Evolutionary conservation across 805 yeast genomes (phyloP).

Genomic region (Huiozyma naganishii): DNA sequence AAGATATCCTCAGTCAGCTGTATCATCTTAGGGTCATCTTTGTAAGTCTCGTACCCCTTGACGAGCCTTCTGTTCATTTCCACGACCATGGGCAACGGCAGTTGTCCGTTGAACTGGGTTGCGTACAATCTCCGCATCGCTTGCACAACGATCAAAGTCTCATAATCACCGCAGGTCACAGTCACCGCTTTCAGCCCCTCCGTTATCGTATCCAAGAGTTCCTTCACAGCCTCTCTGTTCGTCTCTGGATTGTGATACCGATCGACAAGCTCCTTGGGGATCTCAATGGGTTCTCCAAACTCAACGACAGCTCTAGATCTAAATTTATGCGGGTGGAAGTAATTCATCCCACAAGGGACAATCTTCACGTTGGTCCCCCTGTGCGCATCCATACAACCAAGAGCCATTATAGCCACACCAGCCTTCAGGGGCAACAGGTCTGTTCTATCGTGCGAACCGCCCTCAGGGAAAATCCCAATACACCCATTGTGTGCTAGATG

Average conservation of each 20-base stretch:
- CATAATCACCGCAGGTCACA: constrained; percentile 80
- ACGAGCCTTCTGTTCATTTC: constrained; percentile 87
- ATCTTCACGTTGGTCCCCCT: constrained; percentile 71
- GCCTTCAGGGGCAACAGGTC: constrained; percentile 86
- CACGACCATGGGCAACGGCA: constrained; percentile 75
- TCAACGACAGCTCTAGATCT: constrained; percentile 92
- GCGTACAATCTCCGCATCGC: constrained; percentile 79
- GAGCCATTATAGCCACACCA: constrained; percentile 96
- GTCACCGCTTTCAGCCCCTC: constrained; percentile 76
- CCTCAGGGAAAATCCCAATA: constrained; percentile 92
- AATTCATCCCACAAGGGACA: constrained; percentile 96
- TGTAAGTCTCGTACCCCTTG: constrained; percentile 65
- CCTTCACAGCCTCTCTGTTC: constrained; percentile 61
- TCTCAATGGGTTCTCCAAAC: constrained; percentile 79
- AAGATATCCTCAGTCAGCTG: constrained; percentile 52
- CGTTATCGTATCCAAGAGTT: constrained; percentile 57
- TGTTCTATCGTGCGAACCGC: constrained; percentile 94
- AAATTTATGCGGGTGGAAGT: constrained; percentile 91
- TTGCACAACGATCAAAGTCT: constrained; percentile 78
- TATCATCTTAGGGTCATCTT: constrained; percentile 57
- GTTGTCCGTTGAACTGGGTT: constrained; percentile 43
- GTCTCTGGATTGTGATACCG: constrained; percentile 45
- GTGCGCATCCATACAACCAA: constrained; percentile 79
- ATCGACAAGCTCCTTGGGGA: constrained; percentile 48
- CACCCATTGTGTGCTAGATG: constrained; percentile 74